phyloP scores from a whole-genome alignment of 2,329 filamentous ascomycete genomes.

The Geoglossum cookeanum region DNA sequence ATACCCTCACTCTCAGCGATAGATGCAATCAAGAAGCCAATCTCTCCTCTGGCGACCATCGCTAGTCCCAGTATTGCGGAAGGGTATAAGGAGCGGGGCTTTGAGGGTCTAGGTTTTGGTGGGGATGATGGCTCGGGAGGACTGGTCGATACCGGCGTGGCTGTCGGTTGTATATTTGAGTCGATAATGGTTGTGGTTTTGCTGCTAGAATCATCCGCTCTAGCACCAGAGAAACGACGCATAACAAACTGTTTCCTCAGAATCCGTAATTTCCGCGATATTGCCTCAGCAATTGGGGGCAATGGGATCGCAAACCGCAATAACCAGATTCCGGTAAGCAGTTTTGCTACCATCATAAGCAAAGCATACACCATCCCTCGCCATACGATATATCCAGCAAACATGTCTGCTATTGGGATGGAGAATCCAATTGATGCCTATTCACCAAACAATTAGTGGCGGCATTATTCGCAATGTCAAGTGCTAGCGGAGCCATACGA shows the following conservation, averaged over 20 bases:
- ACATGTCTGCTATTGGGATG: slow-evolving; percentile 33
- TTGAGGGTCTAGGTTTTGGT: slow-evolving; percentile 10
- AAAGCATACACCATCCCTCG: slow-evolving; percentile 51
- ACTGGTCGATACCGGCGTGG: background rate
- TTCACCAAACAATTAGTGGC: background rate
- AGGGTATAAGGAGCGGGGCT: slow-evolving; percentile 45
- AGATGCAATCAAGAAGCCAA: slow-evolving; percentile 57
- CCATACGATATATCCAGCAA: slow-evolving; percentile 32
- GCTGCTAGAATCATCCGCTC: too few species aligned
- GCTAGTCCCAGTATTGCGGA: slow-evolving; percentile 44
- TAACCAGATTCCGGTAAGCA: slow-evolving; percentile 41
- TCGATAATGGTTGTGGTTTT: too few species aligned
- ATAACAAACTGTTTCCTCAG: too few species aligned
- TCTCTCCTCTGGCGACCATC: slow-evolving; percentile 65
- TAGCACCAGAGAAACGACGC: too few species aligned
- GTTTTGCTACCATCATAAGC: slow-evolving; percentile 47
- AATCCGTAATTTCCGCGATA: background rate
- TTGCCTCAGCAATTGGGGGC: too few species aligned
- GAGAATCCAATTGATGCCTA: slow-evolving; percentile 51
- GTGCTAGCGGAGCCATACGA: slow-evolving; percentile 29
- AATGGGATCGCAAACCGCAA: slow-evolving; percentile 17
- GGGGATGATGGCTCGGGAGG: too few species aligned
- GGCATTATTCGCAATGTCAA: background rate
- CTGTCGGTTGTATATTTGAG: background rate
- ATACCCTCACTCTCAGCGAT: slow-evolving; percentile 38